Evolutionary conservation across 192 early-diverging fungal species (phyloP).

Genomic region (Coemansia sp.): DNA sequence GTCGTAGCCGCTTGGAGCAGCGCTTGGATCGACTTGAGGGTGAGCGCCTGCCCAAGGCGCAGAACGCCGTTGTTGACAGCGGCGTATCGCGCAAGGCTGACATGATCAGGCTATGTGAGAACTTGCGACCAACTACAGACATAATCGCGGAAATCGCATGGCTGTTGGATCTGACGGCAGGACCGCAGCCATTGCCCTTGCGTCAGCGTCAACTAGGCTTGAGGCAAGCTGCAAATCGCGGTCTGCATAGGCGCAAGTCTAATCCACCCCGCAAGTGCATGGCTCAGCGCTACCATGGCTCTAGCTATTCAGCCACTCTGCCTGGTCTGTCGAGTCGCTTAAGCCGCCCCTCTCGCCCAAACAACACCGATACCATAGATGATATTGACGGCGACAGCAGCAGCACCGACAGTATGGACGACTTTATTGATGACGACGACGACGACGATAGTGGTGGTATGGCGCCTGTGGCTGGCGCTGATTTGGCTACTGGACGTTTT

Average conservation of each 20-base stretch:
- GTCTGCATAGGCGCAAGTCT: not conserved
- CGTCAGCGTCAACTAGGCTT: not conserved
- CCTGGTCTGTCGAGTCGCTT: not conserved
- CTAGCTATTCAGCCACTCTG: not conserved
- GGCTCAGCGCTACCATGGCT: not conserved
- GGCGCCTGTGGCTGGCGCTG: not conserved
- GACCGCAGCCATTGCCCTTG: slow-evolving; percentile 10
- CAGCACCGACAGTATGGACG: slow-evolving; percentile 37
- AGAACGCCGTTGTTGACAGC: slow-evolving; percentile 20
- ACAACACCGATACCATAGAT: not conserved
- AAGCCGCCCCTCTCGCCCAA: not conserved
- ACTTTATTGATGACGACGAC: slow-evolving; percentile 55
- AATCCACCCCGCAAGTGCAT: not conserved
- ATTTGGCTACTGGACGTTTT: no score
- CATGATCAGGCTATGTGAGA: slow-evolving; percentile 9
- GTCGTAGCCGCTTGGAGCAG: not conserved
- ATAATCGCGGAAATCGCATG: slow-evolving; percentile 22
- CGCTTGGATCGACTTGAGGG: slow-evolving; percentile 8
- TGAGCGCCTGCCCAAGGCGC: slow-evolving; percentile 19
- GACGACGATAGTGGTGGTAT: not conserved
- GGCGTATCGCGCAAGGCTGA: slow-evolving; percentile 4
- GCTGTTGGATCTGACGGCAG: slow-evolving; percentile 20
- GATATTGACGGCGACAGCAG: not conserved
- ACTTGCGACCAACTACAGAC: slow-evolving; percentile 18
- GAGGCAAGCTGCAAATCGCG: not conserved